A percentile compares a stretch with the other conserved stretches of the same genome.
Evolutionary conservation across 108 stramenopile species (phyloP).

Genomic region (Fistulifera pelliculosa): DNA sequence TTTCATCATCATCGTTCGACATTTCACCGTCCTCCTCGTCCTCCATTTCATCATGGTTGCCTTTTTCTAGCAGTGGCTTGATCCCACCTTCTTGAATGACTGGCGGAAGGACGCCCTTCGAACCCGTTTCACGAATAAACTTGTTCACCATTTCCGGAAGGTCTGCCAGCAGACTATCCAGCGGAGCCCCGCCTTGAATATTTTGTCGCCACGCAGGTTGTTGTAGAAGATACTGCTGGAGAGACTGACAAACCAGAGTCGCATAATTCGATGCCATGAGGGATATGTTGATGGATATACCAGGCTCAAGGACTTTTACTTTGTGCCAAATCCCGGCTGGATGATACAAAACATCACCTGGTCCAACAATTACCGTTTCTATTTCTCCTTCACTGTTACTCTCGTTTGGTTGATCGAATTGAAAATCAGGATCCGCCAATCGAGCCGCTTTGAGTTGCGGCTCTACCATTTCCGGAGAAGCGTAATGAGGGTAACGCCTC

Average conservation of each 20-base stretch:
- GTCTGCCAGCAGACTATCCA: constrained; percentile 36
- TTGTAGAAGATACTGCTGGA: constrained; percentile 63
- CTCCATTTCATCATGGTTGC: constrained; percentile 14
- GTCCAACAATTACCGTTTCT: constrained; percentile 35
- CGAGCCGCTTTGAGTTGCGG: constrained; percentile 76
- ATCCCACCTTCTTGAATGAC: not conserved
- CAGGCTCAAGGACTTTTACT: constrained; percentile 74
- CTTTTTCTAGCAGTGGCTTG: constrained; percentile 4
- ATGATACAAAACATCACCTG: constrained; percentile 88
- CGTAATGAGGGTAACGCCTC: constrained; percentile 89
- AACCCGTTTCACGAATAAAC: constrained; percentile 3
- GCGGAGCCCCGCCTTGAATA: constrained; percentile 7
- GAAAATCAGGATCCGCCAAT: constrained; percentile 29
- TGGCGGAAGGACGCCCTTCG: not conserved
- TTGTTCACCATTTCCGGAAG: constrained; percentile 33
- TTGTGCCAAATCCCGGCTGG: constrained; percentile 89
- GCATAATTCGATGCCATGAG: constrained; percentile 85
- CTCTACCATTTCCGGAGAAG: constrained; percentile 54
- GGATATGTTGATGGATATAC: constrained; percentile 78
- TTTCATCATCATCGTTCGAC: constrained; percentile 12
- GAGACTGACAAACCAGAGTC: constrained; percentile 42
- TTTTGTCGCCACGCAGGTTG: constrained; percentile 57
- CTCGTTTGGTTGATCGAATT: constrained; percentile 40
- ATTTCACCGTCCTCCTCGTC: constrained; percentile 9
- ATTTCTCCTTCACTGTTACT: constrained; percentile 49